phyloP scores from a whole-genome alignment of 192 early-diverging fungal genomes.

The Entomortierella parvispora region DNA sequence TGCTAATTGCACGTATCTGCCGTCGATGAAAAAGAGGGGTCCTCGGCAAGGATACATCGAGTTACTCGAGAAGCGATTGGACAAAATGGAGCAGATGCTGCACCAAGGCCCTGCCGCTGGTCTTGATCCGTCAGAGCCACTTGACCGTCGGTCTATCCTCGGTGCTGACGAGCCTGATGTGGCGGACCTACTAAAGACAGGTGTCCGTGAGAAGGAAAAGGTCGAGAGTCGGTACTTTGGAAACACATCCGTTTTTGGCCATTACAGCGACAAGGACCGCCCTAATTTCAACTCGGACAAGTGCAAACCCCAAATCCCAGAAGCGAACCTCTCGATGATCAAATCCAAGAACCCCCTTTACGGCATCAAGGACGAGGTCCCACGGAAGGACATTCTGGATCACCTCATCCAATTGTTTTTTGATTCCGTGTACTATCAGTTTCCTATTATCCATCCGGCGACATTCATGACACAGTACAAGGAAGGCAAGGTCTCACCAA shows the following conservation, averaged over 20 bases:
- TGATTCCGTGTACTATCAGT: conserved; percentile 53
- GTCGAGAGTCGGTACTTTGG: conserved; percentile 33
- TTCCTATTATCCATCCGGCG: conserved; percentile 60
- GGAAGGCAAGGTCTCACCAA: conserved; percentile 54
- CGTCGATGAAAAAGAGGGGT: conserved; percentile 88
- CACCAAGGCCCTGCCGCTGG: conserved; percentile 39
- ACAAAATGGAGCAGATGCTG: conserved; percentile 82
- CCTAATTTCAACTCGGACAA: no score
- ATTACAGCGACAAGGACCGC: not conserved
- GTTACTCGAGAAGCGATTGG: conserved; percentile 77
- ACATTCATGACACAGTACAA: conserved; percentile 55
- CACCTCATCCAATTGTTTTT: conserved; percentile 63
- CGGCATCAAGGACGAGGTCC: conserved; percentile 43
- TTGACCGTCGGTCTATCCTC: not conserved
- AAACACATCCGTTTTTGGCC: conserved; percentile 16
- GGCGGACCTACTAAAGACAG: not conserved
- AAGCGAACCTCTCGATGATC: not conserved
- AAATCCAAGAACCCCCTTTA: conserved; percentile 32
- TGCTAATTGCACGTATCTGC: conserved; percentile 80
- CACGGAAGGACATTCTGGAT: conserved; percentile 57
- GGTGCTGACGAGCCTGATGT: not conserved
- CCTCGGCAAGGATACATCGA: conserved; percentile 88
- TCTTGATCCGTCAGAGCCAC: conserved; percentile 7
- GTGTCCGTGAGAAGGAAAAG: not conserved
- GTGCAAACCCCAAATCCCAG: not conserved